phyloP scores from a whole-genome alignment of 228 moss, liverwort and hornwort species.

The Sphagnum magellanicum region DNA sequence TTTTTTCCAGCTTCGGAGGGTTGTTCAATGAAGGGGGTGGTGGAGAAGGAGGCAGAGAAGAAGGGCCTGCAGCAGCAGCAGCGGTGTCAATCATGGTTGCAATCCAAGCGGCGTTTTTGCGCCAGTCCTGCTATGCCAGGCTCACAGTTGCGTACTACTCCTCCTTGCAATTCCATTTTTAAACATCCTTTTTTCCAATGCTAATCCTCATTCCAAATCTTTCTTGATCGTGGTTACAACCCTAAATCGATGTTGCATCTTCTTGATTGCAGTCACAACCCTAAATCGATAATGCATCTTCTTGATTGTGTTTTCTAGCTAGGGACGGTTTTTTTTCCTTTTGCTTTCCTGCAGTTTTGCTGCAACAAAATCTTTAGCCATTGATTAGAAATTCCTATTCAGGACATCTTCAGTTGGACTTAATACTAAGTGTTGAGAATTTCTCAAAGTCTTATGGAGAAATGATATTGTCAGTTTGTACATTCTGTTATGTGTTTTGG shows the following conservation, averaged over 20 bases:
- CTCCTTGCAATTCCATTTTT: background rate
- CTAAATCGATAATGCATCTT: background rate
- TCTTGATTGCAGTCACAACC: background rate
- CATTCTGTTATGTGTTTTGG: no score
- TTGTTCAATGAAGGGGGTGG: no score
- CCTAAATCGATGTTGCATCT: background rate
- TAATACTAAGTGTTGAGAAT: no score
- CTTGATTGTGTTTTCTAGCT: no score
- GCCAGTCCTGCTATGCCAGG: conserved; percentile 40
- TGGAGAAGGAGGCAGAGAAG: no score
- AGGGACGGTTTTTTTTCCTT: no score
- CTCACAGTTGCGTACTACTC: conserved; percentile 10
- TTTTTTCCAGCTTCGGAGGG: no score
- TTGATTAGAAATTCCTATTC: no score
- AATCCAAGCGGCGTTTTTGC: conserved; percentile 78
- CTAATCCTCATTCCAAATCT: background rate
- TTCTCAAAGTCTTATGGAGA: no score
- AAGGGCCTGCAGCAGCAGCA: conserved; percentile 6
- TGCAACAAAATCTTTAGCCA: no score
- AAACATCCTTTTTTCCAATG: background rate
- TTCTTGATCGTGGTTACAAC: background rate
- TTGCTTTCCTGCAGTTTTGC: background rate
- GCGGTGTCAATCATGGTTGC: conserved; percentile 71
- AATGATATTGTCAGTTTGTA: no score
- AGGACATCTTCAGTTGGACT: no score